Evolutionary conservation across 805 yeast species (phyloP), one percentile per base, ranked within the genome.

Genomic region (Barnettozyma californica): DNA sequence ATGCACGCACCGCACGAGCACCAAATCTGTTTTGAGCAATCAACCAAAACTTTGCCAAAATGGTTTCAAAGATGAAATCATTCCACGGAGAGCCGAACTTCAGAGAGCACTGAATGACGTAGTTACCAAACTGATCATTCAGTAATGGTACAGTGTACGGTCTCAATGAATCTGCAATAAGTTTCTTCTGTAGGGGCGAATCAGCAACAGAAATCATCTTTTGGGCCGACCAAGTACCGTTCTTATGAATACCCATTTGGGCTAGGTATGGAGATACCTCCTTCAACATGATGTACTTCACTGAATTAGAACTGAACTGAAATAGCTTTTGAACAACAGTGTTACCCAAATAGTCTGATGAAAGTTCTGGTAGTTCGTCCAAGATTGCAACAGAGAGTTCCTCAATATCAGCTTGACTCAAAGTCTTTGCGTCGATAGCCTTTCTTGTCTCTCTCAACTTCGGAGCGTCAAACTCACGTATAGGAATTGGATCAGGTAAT

Each of bases 151-250:
- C 87, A 42, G 94, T 79, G 61, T 85, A 90, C 1, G 95, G 94
- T 51, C 80, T 78, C 53, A 94, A 75, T 37, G 89, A 78, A 23
- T 77, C 71, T 9, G 84, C 81, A 40, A 94, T 86, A 43, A 85
- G 63, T 57, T 74, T 68, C 64, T 80, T 84, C 58, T 82, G 87
- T 43, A 78, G 75, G 40, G 75, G 81, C 43, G 80, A 81, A 53
- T 75, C 68, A 4, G 89, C 84, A 41, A 83, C 82, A 55, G 82
- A 85, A 57, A 94, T 90, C 66, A 94, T 84, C 67, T 92, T 94
- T 67, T 94, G 99, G 21, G 96, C 95, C 2, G 97, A 98, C 99
- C 99, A 94, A 5, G 99, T 94, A 53, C 99, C 99, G 65, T 94
- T 94, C 62, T 94, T 94, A 69, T 94, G 99, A 48, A 89, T 84